phyloP scores from a whole-genome alignment of 768 basidiomycete species.

The Xanthoconium stramineum region DNA sequence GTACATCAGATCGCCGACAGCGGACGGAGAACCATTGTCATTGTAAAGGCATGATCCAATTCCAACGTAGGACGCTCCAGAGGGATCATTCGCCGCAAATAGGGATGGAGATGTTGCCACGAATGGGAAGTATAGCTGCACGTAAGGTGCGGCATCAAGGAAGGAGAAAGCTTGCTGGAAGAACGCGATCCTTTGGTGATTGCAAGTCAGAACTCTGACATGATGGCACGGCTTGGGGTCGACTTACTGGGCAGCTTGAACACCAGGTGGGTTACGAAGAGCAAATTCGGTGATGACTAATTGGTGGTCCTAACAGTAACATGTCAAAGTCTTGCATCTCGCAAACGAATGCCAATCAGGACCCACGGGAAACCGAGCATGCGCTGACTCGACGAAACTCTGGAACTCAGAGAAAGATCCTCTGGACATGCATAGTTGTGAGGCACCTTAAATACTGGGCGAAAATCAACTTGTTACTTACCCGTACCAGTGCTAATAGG shows the following conservation, averaged over 20 bases:
- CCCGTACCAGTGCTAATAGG: conserved; percentile 30
- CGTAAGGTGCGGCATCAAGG: conserved; percentile 30
- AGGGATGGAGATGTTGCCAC: conserved; percentile 31
- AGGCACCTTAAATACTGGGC: not conserved
- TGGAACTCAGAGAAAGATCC: conserved; percentile 28
- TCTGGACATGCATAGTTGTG: conserved; percentile 14
- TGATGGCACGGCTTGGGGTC: not conserved
- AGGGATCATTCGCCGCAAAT: conserved; percentile 17
- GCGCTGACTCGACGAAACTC: conserved; percentile 25
- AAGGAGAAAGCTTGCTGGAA: conserved; percentile 35
- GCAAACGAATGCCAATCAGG: not conserved
- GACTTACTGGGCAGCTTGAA: conserved; percentile 31
- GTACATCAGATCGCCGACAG: conserved; percentile 25
- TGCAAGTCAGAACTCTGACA: not conserved
- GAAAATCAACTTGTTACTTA: conserved; percentile 3
- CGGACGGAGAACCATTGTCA: conserved; percentile 25
- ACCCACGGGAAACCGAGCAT: conserved; percentile 30
- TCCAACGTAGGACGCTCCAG: conserved; percentile 19
- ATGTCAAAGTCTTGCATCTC: not conserved
- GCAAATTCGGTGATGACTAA: conserved; percentile 35
- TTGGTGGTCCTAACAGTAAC: conserved; percentile 14
- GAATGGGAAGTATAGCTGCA: conserved; percentile 38
- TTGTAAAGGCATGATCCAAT: conserved; percentile 34
- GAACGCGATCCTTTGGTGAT: conserved; percentile 27
- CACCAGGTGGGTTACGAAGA: conserved; percentile 30